A percentile compares a stretch with the other conserved stretches of the same genome.
phyloP scores from a whole-genome alignment of 2,329 filamentous ascomycete species.

The Arthrobotrys musiformis region DNA sequence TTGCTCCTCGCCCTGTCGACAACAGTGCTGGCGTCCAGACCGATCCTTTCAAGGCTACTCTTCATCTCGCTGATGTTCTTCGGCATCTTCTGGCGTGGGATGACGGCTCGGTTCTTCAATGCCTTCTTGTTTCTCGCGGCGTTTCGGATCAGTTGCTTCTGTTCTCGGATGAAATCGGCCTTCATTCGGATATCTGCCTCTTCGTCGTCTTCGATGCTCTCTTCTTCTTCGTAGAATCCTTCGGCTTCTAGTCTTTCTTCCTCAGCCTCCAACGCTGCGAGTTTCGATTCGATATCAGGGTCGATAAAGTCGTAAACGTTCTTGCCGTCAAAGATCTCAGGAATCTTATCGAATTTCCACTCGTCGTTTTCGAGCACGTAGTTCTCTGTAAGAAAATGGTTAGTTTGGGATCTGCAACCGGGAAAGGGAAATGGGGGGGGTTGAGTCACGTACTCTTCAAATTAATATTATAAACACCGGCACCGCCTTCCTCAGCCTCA shows the following conservation, averaged over 20 bases:
- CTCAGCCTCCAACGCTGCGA: conserved; percentile 91
- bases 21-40: conserved; percentile 82
- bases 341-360: conserved; percentile 96
- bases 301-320: conserved; percentile 98
- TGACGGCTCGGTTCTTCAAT: conserved; percentile 95
- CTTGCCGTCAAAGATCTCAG: conserved; percentile 92
- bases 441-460: conserved; percentile 68
- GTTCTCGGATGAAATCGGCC: conserved; percentile 94
- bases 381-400: conserved; percentile 67
- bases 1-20: conserved; percentile 76
- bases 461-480: conserved; percentile 95
- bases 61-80: conserved; percentile 89
- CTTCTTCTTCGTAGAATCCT: conserved; percentile 88
- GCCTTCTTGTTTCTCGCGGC: conserved; percentile 95
- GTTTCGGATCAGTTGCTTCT: conserved; percentile 90
- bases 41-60: conserved; percentile 82
- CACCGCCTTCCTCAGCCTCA: conserved; percentile 90
- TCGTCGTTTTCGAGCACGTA: conserved; percentile 87
- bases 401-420: conserved; percentile 56
- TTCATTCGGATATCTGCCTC: conserved; percentile 89
- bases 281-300: conserved; percentile 93
- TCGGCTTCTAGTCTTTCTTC: conserved; percentile 91
- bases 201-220: conserved; percentile 84
- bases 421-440: neutral
- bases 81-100: conserved; percentile 79